phyloP scores from a whole-genome alignment of 176 grass and related monocot species.

The Otatea glauca region DNA sequence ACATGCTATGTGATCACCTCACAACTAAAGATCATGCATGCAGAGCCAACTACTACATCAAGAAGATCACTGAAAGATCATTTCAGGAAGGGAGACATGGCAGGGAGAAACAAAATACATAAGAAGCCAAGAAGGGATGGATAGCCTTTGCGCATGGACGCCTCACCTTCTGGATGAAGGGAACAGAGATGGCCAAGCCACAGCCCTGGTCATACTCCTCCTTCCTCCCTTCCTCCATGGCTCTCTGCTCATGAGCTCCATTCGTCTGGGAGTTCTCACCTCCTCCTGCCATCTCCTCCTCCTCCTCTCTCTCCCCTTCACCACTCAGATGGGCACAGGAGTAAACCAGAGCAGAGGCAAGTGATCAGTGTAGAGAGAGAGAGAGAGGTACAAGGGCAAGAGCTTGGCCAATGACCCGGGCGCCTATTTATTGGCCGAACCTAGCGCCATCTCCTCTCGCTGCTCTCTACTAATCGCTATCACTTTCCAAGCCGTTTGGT shows the following conservation, averaged over 20 bases:
- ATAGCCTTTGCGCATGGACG: too few species aligned
- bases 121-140: background rate
- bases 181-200: slow-evolving; percentile 35
- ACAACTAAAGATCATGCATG: background rate
- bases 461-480: slow-evolving; percentile 15
- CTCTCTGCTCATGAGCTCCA: slow-evolving; percentile 45
- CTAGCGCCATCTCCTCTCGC: background rate
- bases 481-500: slow-evolving; percentile 53
- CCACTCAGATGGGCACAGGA: slow-evolving; percentile 11
- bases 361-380: background rate
- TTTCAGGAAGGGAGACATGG: background rate
- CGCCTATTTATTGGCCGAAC: slow-evolving; percentile 59
- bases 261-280: slow-evolving; percentile 46
- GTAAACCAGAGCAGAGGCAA: background rate
- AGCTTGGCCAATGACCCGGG: slow-evolving; percentile 41
- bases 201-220: slow-evolving; percentile 42
- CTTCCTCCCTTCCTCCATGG: slow-evolving; percentile 63
- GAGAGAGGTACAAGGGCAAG: background rate
- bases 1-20: background rate
- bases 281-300: slow-evolving; percentile 45
- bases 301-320: background rate
- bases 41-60: background rate
- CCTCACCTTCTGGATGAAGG: slow-evolving; percentile 57
- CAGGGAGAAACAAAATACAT: background rate
- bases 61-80: slow-evolving; percentile 12